phyloP scores from a whole-genome alignment of 176 grass and related monocot genomes.

The Sorghum bicolor region Sorghum_bicolor_NCBIv3 NC_012877.2:293501-294000 shows the following conservation, averaged over 20 bases:
- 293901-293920: constrained; percentile 91
- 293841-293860: constrained; percentile 95
- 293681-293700: constrained; percentile 50
- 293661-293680: neutral
- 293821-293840: constrained; percentile 77
- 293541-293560: neutral
- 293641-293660: neutral
- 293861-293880: constrained; percentile 67
- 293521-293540: neutral
- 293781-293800: constrained; percentile 95
- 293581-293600: neutral
- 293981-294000: constrained; percentile 72
- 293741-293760: constrained; percentile 83
- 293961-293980: constrained; percentile 85
- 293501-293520: neutral
- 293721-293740: constrained; percentile 84
- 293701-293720: constrained; percentile 64
- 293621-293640: neutral
- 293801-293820: constrained; percentile 78
- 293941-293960: constrained; percentile 98
- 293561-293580: neutral
- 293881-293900: constrained; percentile 72
- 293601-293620: neutral
- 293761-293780: constrained; percentile 77
- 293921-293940: constrained; percentile 81